Percentiles rank a stretch among this genome's conserved stretches.
Conservation (phyloP, 139 green algal species). For the Volvox reticuliferus region DNA sequence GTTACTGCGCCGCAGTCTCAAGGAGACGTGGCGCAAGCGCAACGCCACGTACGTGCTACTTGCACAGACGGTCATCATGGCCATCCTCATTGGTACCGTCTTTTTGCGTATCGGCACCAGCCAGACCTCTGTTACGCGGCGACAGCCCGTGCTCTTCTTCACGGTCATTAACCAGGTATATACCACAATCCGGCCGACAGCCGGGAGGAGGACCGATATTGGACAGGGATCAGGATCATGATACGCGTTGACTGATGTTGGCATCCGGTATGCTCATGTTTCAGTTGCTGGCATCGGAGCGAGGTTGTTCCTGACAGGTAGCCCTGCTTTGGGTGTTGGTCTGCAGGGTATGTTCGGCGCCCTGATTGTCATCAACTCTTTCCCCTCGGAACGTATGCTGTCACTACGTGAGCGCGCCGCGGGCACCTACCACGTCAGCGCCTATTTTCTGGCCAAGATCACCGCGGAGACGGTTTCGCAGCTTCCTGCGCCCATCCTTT, state of each 20-base stretch:
- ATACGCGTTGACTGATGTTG: too few relatives aligned
- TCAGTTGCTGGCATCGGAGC: too few relatives aligned
- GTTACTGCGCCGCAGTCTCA: slow-evolving; percentile 60
- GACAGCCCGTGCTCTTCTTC: slow-evolving; percentile 74
- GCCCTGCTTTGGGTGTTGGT: neutral
- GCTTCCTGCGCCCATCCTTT: slow-evolving; percentile 59
- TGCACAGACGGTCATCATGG: slow-evolving; percentile 60
- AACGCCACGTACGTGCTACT: slow-evolving; percentile 45
- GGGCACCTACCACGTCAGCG: slow-evolving; percentile 67
- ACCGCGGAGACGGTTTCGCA: slow-evolving; percentile 62
- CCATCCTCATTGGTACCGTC: slow-evolving; percentile 44
- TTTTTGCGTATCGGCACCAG: slow-evolving; percentile 65
- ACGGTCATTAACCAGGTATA: slow-evolving; percentile 63
- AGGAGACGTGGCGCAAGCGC: slow-evolving; percentile 67
- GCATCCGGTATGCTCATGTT: too few relatives aligned
- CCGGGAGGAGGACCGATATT: too few relatives aligned
- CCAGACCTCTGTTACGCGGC: slow-evolving; percentile 50
- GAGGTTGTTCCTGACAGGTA: neutral
- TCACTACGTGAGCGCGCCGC: slow-evolving; percentile 64
- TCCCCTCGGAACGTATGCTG: slow-evolving; percentile 69
- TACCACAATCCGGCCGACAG: too few relatives aligned
- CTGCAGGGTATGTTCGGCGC: slow-evolving; percentile 64
- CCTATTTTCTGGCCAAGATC: slow-evolving; percentile 73
- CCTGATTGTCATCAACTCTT: slow-evolving; percentile 70
- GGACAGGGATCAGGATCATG: too few relatives aligned